phyloP scores from a whole-genome alignment of 108 stramenopile species.

The Mayamaea pseudoterrestris region DNA sequence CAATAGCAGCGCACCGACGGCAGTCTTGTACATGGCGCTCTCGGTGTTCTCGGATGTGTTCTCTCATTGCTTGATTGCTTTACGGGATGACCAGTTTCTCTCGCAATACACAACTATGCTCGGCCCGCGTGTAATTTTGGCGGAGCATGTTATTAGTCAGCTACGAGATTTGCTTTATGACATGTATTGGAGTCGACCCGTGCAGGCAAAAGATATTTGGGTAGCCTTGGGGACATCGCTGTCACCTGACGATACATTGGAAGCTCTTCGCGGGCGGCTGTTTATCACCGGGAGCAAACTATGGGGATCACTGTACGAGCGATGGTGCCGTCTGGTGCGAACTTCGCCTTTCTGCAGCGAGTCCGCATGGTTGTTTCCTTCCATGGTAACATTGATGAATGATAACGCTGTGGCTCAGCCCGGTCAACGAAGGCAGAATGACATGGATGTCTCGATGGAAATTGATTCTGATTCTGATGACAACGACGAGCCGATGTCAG shows the following conservation, averaged over 20 bases:
- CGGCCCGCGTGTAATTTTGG: conserved; percentile 15
- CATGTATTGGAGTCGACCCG: conserved; percentile 64
- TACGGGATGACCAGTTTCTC: conserved; percentile 71
- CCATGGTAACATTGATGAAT: not conserved
- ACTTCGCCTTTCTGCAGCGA: conserved; percentile 55
- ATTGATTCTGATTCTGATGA: conserved; percentile 7
- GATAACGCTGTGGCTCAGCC: conserved; percentile 1
- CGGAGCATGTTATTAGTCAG: conserved; percentile 28
- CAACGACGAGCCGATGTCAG: conserved; percentile 12
- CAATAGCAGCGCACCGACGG: not conserved
- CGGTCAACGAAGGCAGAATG: not conserved
- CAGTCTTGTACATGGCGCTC: conserved; percentile 10
- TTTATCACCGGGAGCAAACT: conserved; percentile 70
- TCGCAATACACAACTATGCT: conserved; percentile 12
- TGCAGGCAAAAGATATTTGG: conserved; percentile 30
- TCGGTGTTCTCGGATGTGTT: conserved; percentile 68
- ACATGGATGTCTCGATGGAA: conserved; percentile 3
- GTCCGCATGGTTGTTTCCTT: conserved; percentile 64
- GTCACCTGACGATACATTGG: conserved; percentile 2
- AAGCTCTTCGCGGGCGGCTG: conserved; percentile 27
- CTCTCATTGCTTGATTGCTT: conserved; percentile 53
- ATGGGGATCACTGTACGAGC: conserved; percentile 72
- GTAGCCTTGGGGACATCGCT: not conserved
- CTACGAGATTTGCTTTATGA: conserved; percentile 37
- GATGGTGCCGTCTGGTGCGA: conserved; percentile 71